A percentile compares a stretch with the other conserved stretches of the same genome.
phyloP scores from a whole-genome alignment of 805 yeast genomes.

The Teunomyces cretensis region DNA sequence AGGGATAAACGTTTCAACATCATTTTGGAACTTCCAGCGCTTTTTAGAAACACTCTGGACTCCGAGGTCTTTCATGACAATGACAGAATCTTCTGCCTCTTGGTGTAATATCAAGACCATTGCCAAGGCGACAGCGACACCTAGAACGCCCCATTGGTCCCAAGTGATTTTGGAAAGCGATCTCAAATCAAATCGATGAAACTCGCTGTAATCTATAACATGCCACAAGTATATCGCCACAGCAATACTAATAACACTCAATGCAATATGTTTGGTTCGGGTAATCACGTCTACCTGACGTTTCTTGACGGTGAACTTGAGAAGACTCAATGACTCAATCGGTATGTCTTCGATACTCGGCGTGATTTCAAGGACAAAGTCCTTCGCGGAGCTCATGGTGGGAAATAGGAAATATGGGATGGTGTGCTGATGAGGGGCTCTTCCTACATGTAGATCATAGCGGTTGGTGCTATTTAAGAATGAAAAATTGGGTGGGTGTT shows the following conservation, averaged over 20 bases:
- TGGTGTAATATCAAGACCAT: constrained; percentile 23
- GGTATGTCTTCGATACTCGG: constrained; percentile 18
- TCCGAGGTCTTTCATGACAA: constrained; percentile 47
- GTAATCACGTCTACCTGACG: constrained; percentile 3
- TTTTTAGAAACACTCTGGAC: constrained; percentile 39
- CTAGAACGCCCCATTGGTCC: neutral
- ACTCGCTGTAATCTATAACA: neutral
- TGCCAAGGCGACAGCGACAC: neutral
- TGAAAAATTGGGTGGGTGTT: neutral
- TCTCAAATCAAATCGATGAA: neutral
- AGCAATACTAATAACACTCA: neutral
- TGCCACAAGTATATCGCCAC: neutral
- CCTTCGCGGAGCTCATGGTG: constrained; percentile 30
- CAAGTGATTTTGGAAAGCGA: neutral
- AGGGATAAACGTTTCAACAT: constrained; percentile 51
- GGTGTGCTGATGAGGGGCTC: neutral
- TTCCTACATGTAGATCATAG: constrained; percentile 11
- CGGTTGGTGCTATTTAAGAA: constrained; percentile 1
- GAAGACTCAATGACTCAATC: constrained; percentile 11
- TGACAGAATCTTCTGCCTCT: constrained; percentile 42
- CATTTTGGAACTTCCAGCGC: constrained; percentile 20
- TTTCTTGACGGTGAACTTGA: constrained; percentile 19
- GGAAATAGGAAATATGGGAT: neutral
- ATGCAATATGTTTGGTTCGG: neutral
- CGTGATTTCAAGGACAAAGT: constrained; percentile 26